Base-by-base conservation (phyloP, 257 asterid genomes). In the Verbena officinalis region DNA sequence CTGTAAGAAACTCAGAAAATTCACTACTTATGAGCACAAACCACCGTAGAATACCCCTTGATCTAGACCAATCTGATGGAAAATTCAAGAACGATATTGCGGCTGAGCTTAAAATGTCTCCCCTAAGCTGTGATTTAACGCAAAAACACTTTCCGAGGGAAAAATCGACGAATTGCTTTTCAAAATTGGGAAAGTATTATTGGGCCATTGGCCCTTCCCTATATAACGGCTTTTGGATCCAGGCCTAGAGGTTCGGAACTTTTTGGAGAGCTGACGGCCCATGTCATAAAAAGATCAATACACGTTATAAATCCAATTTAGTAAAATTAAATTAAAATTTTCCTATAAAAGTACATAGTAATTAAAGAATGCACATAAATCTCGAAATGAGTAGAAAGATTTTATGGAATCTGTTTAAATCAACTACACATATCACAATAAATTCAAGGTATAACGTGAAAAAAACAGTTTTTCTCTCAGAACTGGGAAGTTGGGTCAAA, bases 1-100 rank as follows among this genome's bases (percentile, higher is more conserved):
- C 68, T 39, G 63, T 48, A 21, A 53, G 10, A n/a, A 51, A 39
- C 12, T 30, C 22, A 21, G n/a, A 4, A 33, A 69, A 19, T 40
- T 51, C 39, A 36, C 15, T 21, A 3, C 4, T 27, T 53, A 53
- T 12, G 27, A 31, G 21, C 15, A 2, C 31, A 36, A 5, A 13
- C n/a, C 43, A 15, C 13, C 3, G 1, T 24, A n/a, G 10, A 4
- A 30, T 54, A 21, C 3, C 36, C 3, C 36, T 12, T 21, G 16
- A 49, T 51, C 3, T 51, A 21, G 2, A 23, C 21, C 34, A 42
- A 6, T 0, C 17, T 3, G 21, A 44, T 7, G 30, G 31, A 51
- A 51, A 20, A 10, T 10, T 1, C 2, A 21, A 4, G 23, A 19
- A 1, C 7, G 19, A 19, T 48, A 7, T 21, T 9, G 0, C 22